phyloP scores from a whole-genome alignment of 2,329 filamentous ascomycete genomes.

The Penicillium glabrum region DNA sequence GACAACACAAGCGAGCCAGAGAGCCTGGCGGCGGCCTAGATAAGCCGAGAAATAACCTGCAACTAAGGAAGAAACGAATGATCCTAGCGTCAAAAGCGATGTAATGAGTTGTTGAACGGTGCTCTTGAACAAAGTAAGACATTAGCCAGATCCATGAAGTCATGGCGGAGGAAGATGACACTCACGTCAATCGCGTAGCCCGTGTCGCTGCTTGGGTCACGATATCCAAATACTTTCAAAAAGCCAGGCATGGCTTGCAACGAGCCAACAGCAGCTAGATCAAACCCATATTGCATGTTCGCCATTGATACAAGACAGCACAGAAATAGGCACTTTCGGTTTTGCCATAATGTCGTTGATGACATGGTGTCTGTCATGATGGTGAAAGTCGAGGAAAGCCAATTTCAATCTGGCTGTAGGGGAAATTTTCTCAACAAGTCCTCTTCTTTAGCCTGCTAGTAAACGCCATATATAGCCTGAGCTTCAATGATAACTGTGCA shows the following conservation, averaged over 20 bases:
- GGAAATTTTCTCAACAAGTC: too few relatives aligned
- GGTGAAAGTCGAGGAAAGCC: neutral
- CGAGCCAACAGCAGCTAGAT: constrained; percentile 48
- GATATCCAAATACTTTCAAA: constrained; percentile 52
- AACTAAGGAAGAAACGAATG: constrained; percentile 51
- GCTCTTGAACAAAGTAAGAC: constrained; percentile 26
- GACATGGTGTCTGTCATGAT: constrained; percentile 6
- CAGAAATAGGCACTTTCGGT: constrained; percentile 17
- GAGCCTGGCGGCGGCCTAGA: constrained; percentile 47
- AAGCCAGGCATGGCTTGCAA: constrained; percentile 55
- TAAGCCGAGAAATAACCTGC: constrained; percentile 50
- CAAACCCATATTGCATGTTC: constrained; percentile 50
- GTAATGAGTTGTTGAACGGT: constrained; percentile 56
- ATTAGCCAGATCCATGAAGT: too few relatives aligned
- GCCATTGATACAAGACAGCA: constrained; percentile 16
- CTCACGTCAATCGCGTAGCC: constrained; percentile 22
- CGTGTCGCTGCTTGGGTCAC: constrained; percentile 34
- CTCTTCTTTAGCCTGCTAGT: too few relatives aligned
- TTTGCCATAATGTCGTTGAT: constrained; percentile 18
- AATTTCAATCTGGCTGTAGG: too few relatives aligned
- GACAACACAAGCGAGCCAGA: constrained; percentile 52
- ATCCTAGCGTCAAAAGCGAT: constrained; percentile 53
- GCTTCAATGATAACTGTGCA: too few relatives aligned
- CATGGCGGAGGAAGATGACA: neutral
- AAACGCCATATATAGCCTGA: too few relatives aligned